Percentiles rank a stretch among this genome's conserved stretches.
phyloP scores from a whole-genome alignment of 257 asterid species.

The Salvia hispanica region DNA sequence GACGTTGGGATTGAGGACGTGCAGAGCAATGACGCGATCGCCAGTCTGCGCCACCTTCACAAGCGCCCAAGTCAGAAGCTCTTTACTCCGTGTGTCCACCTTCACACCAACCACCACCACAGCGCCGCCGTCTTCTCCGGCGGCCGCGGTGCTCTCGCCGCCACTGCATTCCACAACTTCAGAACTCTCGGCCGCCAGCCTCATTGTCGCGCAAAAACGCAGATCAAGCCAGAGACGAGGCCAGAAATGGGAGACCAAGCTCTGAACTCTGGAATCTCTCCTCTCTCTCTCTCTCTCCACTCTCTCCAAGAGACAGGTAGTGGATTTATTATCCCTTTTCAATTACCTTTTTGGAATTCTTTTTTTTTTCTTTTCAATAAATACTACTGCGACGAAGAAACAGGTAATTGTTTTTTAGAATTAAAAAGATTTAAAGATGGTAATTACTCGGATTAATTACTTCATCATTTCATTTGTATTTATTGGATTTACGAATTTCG shows the following conservation, averaged over 20 bases:
- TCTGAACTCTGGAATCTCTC: constrained; percentile 1
- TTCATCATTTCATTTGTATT: not conserved
- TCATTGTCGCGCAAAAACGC: constrained; percentile 38
- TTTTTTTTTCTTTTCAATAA: not conserved
- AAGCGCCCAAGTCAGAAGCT: constrained; percentile 84
- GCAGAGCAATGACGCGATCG: constrained; percentile 83
- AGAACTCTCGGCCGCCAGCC: constrained; percentile 33
- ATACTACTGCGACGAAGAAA: constrained; percentile 17
- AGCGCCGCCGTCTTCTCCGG: constrained; percentile 36
- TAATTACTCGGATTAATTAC: constrained; percentile 30
- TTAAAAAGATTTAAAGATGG: not conserved
- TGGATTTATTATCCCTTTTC: constrained; percentile 23
- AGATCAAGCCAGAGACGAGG: constrained; percentile 30
- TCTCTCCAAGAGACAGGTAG: constrained; percentile 7
- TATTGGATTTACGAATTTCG: not conserved
- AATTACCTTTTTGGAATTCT: not conserved
- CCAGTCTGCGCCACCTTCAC: constrained; percentile 82
- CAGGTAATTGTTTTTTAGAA: constrained; percentile 7
- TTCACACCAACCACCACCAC: constrained; percentile 84
- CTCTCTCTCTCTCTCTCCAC: constrained; percentile 2
- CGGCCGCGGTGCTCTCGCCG: constrained; percentile 29
- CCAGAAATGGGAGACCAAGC: constrained; percentile 23
- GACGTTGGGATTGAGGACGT: constrained; percentile 61
- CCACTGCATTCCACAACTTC: constrained; percentile 36
- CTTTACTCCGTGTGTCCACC: constrained; percentile 69